These are phyloP conservation scores for Begonia peltatifolia DNA, from an alignment of 306 rosid species.

Conservation along the genomic window DNA sequence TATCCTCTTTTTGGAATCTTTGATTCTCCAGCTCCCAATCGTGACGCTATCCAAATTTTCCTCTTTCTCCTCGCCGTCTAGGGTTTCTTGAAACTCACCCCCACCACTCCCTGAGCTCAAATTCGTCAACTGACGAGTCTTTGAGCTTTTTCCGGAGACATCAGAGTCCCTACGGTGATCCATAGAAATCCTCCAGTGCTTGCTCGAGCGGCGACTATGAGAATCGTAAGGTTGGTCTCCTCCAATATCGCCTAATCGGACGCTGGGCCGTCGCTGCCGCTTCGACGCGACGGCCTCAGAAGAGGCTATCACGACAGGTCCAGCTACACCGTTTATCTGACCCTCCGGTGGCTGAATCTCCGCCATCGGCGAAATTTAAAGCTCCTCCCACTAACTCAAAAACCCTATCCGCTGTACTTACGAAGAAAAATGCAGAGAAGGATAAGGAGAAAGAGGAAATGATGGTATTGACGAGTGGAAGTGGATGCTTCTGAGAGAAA, in stretches of 20 bases:
- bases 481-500: no score
- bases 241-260: constrained; percentile 66
- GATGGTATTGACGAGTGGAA: no score
- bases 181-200: constrained; percentile 31
- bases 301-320: constrained; percentile 11
- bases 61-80: constrained; percentile 11
- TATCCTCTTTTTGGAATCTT: constrained; percentile 34
- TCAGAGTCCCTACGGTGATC: constrained; percentile 9
- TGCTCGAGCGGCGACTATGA: constrained; percentile 24
- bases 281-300: constrained; percentile 19
- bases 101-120: constrained; percentile 25
- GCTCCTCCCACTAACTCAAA: no score
- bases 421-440: no score
- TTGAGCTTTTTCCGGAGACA: constrained; percentile 15
- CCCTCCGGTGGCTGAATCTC: constrained; percentile 30
- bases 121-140: constrained; percentile 35
- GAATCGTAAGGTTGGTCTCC: constrained; percentile 47
- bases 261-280: constrained; percentile 69
- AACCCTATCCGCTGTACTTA: no score
- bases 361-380: constrained; percentile 18
- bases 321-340: constrained; percentile 16
- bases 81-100: constrained; percentile 9
- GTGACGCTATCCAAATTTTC: no score
- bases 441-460: no score
- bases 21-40: constrained; percentile 21